Evolutionary conservation across 2,329 filamentous ascomycete species (phyloP).

Genomic region (Teratosphaeria epicoccoides): DNA sequence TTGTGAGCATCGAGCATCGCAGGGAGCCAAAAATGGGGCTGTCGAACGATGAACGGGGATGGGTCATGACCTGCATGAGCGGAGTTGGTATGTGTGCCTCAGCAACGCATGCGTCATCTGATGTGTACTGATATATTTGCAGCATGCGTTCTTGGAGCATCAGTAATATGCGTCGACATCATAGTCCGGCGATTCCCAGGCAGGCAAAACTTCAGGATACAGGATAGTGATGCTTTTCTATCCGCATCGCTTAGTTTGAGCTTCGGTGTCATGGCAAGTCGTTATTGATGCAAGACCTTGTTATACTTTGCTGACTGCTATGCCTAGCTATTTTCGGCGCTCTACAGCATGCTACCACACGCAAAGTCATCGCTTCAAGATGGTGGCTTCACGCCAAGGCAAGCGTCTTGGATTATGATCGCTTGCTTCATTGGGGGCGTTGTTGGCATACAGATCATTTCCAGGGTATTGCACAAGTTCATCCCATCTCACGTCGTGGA

Average conservation of each 20-base stretch:
- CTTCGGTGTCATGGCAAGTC: constrained; percentile 84
- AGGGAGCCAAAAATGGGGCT: too few species aligned
- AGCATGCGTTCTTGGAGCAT: constrained; percentile 59
- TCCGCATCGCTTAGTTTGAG: constrained; percentile 82
- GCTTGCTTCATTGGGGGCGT: constrained; percentile 61
- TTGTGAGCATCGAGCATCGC: too few species aligned
- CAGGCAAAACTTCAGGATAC: constrained; percentile 69
- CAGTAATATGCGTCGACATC: constrained; percentile 78
- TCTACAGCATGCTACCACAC: constrained; percentile 88
- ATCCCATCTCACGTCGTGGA: constrained; percentile 72
- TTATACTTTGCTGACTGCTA: constrained; percentile 4
- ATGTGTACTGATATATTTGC: constrained; percentile 8
- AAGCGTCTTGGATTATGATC: constrained; percentile 59
- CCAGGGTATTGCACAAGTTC: constrained; percentile 59
- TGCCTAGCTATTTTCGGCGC: constrained; percentile 70
- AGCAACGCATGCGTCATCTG: not conserved
- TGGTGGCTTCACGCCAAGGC: constrained; percentile 54
- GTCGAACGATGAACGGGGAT: constrained; percentile 78
- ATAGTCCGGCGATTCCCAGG: constrained; percentile 62
- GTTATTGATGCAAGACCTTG: not conserved
- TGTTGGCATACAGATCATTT: constrained; percentile 63
- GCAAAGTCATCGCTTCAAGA: constrained; percentile 66
- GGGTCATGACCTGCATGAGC: constrained; percentile 78
- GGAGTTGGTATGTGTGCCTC: constrained; percentile 51
- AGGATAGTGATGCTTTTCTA: constrained; percentile 80